Conservation (phyloP, 2,329 filamentous ascomycete species). For the Ceratocystiopsis sp. region DNA sequence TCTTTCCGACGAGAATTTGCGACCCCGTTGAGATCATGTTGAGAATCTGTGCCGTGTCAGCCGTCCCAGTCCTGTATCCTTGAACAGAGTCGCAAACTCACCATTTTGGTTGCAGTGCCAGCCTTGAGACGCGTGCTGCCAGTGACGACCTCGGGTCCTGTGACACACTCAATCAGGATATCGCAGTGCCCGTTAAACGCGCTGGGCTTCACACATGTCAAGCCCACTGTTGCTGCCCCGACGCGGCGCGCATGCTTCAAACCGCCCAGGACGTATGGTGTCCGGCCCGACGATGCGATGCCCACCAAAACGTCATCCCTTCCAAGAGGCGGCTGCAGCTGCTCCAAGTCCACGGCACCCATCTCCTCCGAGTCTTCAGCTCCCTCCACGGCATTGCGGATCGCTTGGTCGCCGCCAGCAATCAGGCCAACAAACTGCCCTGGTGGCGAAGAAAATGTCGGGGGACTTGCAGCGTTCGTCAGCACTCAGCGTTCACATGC, state of each 20-base stretch:
- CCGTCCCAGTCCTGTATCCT: background rate
- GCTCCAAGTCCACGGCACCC: conserved; percentile 15
- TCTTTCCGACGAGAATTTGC: conserved; percentile 24
- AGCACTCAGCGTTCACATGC: too few species aligned
- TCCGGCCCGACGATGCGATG: conserved; percentile 25
- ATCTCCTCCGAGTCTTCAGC: conserved; percentile 21
- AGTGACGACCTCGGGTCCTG: conserved; percentile 25
- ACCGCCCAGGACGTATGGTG: conserved; percentile 23
- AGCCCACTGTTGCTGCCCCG: conserved; percentile 20
- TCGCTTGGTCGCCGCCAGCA: conserved; percentile 23
- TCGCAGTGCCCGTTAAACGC: conserved; percentile 9
- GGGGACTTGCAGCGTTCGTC: conserved; percentile 9
- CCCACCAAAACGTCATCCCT: conserved; percentile 21
- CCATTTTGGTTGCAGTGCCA: conserved; percentile 25
- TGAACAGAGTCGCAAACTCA: background rate
- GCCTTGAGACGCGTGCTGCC: conserved; percentile 28
- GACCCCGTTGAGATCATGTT: conserved; percentile 27
- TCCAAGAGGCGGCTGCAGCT: conserved; percentile 9
- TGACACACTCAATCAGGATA: conserved; percentile 20
- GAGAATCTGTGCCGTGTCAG: conserved; percentile 12
- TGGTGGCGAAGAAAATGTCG: conserved; percentile 21
- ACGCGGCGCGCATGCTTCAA: conserved; percentile 18
- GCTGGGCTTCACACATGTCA: conserved; percentile 22
- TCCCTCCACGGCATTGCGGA: conserved; percentile 23
- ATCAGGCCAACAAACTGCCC: conserved; percentile 24